Base-by-base conservation (phyloP, 345 rosid species). In the Hirschfeldia incana region DNA sequence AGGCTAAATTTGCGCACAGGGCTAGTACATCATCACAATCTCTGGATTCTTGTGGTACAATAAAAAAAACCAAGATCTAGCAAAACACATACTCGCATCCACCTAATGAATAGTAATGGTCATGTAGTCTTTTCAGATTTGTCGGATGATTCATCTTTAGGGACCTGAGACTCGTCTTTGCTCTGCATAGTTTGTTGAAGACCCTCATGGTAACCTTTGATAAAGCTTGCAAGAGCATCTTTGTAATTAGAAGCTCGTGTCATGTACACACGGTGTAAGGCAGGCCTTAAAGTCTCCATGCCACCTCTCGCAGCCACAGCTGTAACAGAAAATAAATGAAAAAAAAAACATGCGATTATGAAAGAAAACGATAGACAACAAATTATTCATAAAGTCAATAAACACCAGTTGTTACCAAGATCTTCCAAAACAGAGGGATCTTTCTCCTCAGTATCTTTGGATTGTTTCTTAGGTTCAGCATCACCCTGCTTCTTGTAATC, bases 231-330 rank as follows among this genome's bases (percentile, higher is more conserved):
- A 44, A 93, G 90, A 80, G 93, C 96, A 82, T 95, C 97, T 87
- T 85, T 87, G 64, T 87, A 95, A 2, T 93, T 87, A 72, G 97
- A 91, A 67, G 91, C 97, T 79, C 93, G 87, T 13, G 91, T 93
- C 97, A 91, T 89, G 91, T 90, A 93, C 39, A 95, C 69, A 65
- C 91, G 87, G 77, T 93, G 99, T 86, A 89, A 89, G 65, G 97
- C 94, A 72, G 97, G 97, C 83, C 89, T 85, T 70, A 93, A 72
- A 21, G 97, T 90, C 88, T 90, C 97, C 91, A 90, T 89, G 28
- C 97, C 98, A 71, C 99, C 97, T 83, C 88, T 88, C 36, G 97
- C 97, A 84, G 97, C 98, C 73, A 93, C 89, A 69, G 89, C 98
- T 93, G 78, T 77, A 33, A 82, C 36, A 0, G 61, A 39, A 57